Evolutionary conservation across 345 rosid genomes (phyloP), one percentile per base, ranked within the genome.

Genomic region (Linum usitatissimum): DNA sequence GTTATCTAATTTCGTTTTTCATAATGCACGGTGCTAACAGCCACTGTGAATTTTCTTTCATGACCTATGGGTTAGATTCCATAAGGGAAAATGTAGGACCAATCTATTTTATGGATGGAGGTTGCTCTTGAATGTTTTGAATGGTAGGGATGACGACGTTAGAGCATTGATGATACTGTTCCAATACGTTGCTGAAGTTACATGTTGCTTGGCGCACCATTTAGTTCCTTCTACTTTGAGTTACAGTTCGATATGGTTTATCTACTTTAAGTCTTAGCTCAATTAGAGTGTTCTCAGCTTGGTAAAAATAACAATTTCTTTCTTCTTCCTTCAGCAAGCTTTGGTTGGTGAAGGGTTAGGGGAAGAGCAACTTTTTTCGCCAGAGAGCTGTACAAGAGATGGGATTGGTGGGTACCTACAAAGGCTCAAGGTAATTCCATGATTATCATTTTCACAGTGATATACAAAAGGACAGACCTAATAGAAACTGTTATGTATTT

Each of bases 301-400:
- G 14, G 15, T 39, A 30, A 55, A 36, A 67, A 20, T 63, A 59
- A 28, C 18, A 17, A 12, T 4, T 34, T 7, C 18, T 45, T 15
- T 0, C 40, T 58, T 64, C 49, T 10, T 53, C 34, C 59, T 38
- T 65, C 78, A 94, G 99, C 92, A 85, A 86, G 88, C 97, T 56
- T 82, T 94, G 86, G 99, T 94, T 61, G 99, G 99, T 56, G 95
- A 94, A 75, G 86, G 70, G 68, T 71, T 82, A 20, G 96, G 81
- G 15, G 97, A 94, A 71, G 97, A 88, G 73, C 96, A 90, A 77
- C 81, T 94, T 54, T 94, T 94, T 81, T 81, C 88, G 18, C 73
- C 82, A 3, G 90, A 64, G 72, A 75, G 75, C 54, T 69, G 70
- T 13, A 30, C 60, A 62, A 80, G 76, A 80, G 86, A 93, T 73